Evolutionary conservation across 371 early-diverging fungal species (phyloP).

Genomic region (Mucor saturninus): DNA sequence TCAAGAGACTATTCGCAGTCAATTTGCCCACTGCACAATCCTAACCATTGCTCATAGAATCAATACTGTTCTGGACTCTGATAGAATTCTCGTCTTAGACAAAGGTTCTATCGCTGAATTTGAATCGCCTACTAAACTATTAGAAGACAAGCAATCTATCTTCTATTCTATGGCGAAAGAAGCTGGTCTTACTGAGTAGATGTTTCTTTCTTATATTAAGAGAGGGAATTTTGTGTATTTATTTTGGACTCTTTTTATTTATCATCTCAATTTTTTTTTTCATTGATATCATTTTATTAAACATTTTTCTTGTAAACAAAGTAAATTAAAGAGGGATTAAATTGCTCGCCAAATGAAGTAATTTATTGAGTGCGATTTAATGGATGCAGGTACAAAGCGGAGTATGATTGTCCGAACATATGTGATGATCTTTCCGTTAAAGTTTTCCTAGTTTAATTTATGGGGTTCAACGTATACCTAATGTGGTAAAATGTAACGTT

Average conservation of each 20-base stretch:
- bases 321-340: too few relatives aligned
- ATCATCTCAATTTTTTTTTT: too few relatives aligned
- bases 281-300: too few relatives aligned
- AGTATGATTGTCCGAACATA: conserved; percentile 1
- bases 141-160: conserved; percentile 64
- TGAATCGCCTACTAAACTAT: conserved; percentile 71
- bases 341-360: too few relatives aligned
- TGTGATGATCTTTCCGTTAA: conserved; percentile 3
- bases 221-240: too few relatives aligned
- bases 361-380: background rate
- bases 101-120: conserved; percentile 80
- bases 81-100: conserved; percentile 84
- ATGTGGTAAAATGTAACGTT: conserved; percentile 2
- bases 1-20: conserved; percentile 88
- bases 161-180: conserved; percentile 80
- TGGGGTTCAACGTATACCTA: background rate
- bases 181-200: conserved; percentile 59
- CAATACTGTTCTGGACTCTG: conserved; percentile 88
- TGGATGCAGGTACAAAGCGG: background rate
- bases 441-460: background rate
- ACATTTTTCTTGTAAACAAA: background rate
- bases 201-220: background rate
- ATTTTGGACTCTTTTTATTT: too few relatives aligned
- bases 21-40: conserved; percentile 87
- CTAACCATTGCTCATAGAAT: conserved; percentile 94